Percentiles rank a stretch among this genome's conserved stretches.
Evolutionary conservation across 108 stramenopile species (phyloP).

Genomic region (Craspedostauros australis): DNA sequence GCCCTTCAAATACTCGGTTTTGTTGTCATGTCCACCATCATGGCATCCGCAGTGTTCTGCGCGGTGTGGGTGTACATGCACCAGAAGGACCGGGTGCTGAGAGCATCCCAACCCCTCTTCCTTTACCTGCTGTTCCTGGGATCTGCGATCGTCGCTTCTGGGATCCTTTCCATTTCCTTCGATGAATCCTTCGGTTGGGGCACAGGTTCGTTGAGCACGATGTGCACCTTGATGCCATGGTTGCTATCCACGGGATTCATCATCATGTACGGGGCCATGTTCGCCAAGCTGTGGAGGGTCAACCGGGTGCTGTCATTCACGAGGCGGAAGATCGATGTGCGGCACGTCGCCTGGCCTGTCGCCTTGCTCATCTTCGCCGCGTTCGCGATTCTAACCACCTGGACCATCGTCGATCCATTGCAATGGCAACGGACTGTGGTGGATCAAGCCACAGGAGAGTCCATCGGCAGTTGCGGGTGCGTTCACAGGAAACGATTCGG

Average conservation of each 20-base stretch:
- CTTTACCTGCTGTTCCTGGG: constrained; percentile 21
- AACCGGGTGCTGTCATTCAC: constrained; percentile 1
- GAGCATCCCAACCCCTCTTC: constrained; percentile 38
- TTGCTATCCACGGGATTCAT: constrained; percentile 17
- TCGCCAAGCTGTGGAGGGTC: constrained; percentile 17
- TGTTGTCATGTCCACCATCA: too few relatives aligned
- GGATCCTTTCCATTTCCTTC: constrained; percentile 18
- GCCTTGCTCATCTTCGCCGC: constrained; percentile 14
- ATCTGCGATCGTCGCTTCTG: constrained; percentile 19
- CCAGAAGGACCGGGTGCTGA: too few relatives aligned
- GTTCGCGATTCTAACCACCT: constrained; percentile 12
- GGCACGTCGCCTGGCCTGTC: constrained; percentile 26
- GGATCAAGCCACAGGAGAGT: too few relatives aligned
- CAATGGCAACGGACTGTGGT: constrained; percentile 7
- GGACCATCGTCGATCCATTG: constrained; percentile 26
- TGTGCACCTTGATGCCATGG: constrained; percentile 12
- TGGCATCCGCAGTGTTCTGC: too few relatives aligned
- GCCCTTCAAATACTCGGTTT: too few relatives aligned
- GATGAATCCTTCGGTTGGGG: constrained; percentile 1
- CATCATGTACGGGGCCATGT: constrained; percentile 17
- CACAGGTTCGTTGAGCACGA: neutral
- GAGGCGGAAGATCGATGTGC: neutral
- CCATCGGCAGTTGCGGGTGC: constrained; percentile 10
- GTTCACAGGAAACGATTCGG: neutral
- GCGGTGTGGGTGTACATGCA: too few relatives aligned